phyloP scores from a whole-genome alignment of 208 protist species.

The Trichomonas vaginalis region DNA sequence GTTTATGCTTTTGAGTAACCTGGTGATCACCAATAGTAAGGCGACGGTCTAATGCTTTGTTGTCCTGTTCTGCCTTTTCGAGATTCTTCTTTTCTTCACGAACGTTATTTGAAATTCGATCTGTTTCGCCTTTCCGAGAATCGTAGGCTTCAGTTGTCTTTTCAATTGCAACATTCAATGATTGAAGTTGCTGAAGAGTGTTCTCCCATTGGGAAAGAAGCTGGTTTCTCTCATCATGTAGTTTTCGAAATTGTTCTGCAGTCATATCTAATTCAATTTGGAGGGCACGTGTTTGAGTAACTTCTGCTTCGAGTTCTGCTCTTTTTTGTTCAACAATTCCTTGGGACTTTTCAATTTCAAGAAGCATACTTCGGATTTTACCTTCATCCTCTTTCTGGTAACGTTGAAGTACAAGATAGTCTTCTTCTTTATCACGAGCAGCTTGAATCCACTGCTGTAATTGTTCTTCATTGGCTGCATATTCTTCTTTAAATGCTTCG shows the following conservation, averaged over 20 bases:
- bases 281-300: not conserved
- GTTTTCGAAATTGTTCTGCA: constrained; percentile 12
- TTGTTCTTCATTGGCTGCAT: not conserved
- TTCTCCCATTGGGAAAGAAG: not conserved
- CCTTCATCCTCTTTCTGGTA: not conserved
- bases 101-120: not conserved
- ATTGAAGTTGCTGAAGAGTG: not conserved
- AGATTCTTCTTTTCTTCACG: not conserved
- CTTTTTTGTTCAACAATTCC: not conserved
- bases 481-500: not conserved
- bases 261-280: constrained; percentile 10
- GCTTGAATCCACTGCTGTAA: not conserved
- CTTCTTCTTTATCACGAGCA: not conserved
- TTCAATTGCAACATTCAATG: not conserved
- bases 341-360: not conserved
- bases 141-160: not conserved
- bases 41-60: not conserved
- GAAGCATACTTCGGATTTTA: not conserved
- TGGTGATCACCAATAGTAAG: not conserved
- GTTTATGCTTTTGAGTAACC: not conserved
- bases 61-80: not conserved
- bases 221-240: not conserved
- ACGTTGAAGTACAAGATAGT: not conserved
- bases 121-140: not conserved
- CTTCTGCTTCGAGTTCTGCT: not conserved